phyloP scores from a whole-genome alignment of 805 yeast genomes.

The Zygoascus flipseniorum region DNA sequence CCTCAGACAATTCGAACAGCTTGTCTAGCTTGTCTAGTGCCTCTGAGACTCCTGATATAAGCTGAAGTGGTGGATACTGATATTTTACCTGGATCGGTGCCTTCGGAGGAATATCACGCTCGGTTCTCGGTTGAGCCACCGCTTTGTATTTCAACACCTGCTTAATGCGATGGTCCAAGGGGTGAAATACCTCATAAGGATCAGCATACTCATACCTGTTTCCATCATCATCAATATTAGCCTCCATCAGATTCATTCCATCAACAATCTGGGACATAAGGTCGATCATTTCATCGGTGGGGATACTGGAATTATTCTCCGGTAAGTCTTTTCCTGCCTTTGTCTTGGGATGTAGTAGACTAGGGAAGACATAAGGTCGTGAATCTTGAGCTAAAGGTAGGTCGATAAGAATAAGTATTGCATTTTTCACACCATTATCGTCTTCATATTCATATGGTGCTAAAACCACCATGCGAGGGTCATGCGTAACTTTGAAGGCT shows the following conservation, averaged over 20 bases:
- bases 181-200: conserved; percentile 24
- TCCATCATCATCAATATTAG: conserved; percentile 12
- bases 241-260: conserved; percentile 34
- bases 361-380: conserved; percentile 38
- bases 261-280: conserved; percentile 39
- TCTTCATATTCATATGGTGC: conserved; percentile 37
- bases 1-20: conserved; percentile 15
- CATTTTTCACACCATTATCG: conserved; percentile 3
- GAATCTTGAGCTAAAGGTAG: conserved; percentile 75
- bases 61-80: conserved; percentile 16
- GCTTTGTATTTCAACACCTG: conserved; percentile 26
- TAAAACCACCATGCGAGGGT: conserved; percentile 39
- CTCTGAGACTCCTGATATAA: conserved; percentile 9
- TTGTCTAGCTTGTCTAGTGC: conserved; percentile 8
- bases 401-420: conserved; percentile 39
- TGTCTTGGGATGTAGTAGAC: conserved; percentile 31
- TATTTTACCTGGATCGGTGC: conserved; percentile 19
- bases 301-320: not conserved
- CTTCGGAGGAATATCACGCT: conserved; percentile 22
- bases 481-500: conserved; percentile 36
- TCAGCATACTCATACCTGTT: conserved; percentile 21
- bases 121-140: conserved; percentile 24
- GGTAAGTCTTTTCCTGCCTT: conserved; percentile 25
- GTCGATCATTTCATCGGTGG: conserved; percentile 29
- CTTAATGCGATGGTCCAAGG: conserved; percentile 19